Evolutionary conservation across 306 rosid species (phyloP), one percentile per base, ranked within the genome.

Genomic region (Lathyrus sativus): DNA sequence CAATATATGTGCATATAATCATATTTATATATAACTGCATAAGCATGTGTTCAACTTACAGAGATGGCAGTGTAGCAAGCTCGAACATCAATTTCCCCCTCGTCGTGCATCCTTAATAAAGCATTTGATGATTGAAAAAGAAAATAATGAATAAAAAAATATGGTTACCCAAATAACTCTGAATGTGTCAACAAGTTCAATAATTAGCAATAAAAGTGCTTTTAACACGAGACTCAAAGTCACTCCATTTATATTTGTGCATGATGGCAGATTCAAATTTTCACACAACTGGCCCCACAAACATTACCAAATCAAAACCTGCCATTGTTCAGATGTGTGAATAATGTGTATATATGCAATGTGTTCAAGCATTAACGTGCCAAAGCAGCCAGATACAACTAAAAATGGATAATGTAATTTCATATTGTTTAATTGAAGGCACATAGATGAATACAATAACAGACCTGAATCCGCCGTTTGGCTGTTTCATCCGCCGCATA

Each of bases 51-150:
- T 28, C 31, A 78, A 85, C 93, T 83, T 82, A 90, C 98, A 76
- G 98, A 90, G 72, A 92, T 85, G 53, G 98, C 96, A 77, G 96
- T 92, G 86, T 92, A 92, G 88, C 91, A 86, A 68, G 96, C 96
- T 53, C 98, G 92, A 31, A 83, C 90, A 63, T 92, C 98, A 63
- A 88, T 84, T 85, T 92, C 98, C 72, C 96, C 98, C 37, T 72
- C 90, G 76, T 86, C 87, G 68, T 92, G 98, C 96, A 90, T 90
- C 79, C 98, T 92, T 64, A 60, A 29, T 46, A 68, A 57, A 49
- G 59, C 26, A 62, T 67, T 73, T 6, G 26, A 76, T 17, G 33
- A 56, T 70, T 60, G 11, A 48, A 78, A 29, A 29, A 59, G 4
- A 48, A 76, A 67, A 0, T 11, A 46, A 41, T 54, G 57, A 19